Evolutionary conservation across 257 asterid species (phyloP).

Genomic region (Przewalskia tangutica): DNA sequence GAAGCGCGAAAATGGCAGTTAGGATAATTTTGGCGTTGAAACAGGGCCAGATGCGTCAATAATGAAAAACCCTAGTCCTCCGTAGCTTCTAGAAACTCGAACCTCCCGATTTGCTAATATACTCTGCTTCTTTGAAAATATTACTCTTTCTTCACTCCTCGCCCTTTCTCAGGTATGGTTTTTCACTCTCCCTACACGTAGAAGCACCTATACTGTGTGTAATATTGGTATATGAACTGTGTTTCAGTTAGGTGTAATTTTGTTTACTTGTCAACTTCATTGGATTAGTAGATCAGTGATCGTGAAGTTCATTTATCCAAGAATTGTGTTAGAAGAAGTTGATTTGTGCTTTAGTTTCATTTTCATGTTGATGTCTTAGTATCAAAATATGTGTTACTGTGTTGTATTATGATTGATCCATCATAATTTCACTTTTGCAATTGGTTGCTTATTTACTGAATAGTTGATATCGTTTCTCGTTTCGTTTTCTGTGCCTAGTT

Average conservation of each 20-base stretch:
- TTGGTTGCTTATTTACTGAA: background rate
- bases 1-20: background rate
- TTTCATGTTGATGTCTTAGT: background rate
- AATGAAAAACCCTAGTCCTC: background rate
- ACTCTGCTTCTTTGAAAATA: background rate
- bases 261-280: background rate
- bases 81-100: background rate
- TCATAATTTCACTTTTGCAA: background rate
- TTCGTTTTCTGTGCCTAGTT: background rate
- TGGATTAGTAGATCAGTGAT: background rate
- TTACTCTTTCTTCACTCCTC: background rate
- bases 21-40: background rate
- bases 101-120: background rate
- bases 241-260: background rate
- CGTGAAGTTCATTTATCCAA: background rate
- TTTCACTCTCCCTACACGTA: background rate
- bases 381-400: background rate
- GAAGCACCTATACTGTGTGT: background rate
- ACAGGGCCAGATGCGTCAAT: background rate
- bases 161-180: background rate
- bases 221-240: background rate
- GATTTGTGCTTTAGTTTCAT: background rate
- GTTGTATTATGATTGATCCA: background rate
- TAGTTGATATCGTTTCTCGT: background rate
- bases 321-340: background rate